Base-by-base conservation (phyloP, 768 basidiomycete genomes). In the Leccinellum rugosiceps region DNA sequence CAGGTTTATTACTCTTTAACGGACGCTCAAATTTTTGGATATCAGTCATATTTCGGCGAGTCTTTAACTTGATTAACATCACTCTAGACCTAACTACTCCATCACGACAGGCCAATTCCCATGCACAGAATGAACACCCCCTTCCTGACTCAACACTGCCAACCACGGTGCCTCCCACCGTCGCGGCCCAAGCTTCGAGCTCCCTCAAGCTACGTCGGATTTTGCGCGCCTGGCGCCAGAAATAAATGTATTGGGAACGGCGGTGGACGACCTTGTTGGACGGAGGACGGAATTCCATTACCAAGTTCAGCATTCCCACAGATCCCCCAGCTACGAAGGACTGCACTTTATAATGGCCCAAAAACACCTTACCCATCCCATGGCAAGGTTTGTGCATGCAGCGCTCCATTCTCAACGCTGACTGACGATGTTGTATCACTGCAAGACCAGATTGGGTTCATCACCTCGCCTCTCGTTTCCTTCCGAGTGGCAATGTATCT, bases 281-380 rank as follows among this genome's bases (percentile, higher is more conserved):
- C n/a, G n/a, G n/a, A n/a, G n/a, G n/a, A n/a, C n/a, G n/a, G n/a
- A n/a, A n/a, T n/a, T 45, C 35, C 46, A 38, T 30, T 32, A n/a
- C 19, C 25, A 43, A 23, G 10, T 38, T 23, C 19, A 17, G 44
- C 49, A 49, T 53, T 50, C 59, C 50, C 3, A n/a, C 46, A 10
- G 17, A 14, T 28, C 14, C 41, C 73, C 17, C 75, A 71, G 46
- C 82, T 64, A 68, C 71, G 65, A 70, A 19, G 75, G 68, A 1
- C 52, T 70, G 3, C 76, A 77, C 63, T 77, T 78, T 48, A 86
- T 88, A 47, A 63, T 70, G 1, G 67, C 73, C 52, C 84, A 87
- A 61, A 84, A 87, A 62, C 83, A 85, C 64, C 79, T 83, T 57
- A 81, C 80, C 60, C 82, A 82, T 62, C 76, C 84, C 2, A 80